phyloP scores from a whole-genome alignment of 192 early-diverging fungal species.

The Polychytrium aggregatum region DNA sequence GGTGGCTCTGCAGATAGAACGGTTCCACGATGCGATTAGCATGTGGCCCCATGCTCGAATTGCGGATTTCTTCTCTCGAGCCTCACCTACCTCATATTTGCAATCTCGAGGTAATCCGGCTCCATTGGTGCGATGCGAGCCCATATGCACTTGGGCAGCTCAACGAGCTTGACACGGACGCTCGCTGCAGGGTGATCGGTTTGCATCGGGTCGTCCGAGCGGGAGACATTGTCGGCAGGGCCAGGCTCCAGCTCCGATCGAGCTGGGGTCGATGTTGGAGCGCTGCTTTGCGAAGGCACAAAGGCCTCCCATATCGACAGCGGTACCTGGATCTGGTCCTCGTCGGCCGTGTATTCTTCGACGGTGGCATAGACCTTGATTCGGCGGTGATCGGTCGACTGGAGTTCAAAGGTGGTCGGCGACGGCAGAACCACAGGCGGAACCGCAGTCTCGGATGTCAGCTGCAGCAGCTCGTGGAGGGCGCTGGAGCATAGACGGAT shows the following conservation, averaged over 20 bases:
- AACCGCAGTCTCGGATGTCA: too few relatives aligned
- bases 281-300: too few relatives aligned
- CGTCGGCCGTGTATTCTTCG: conserved; percentile 55
- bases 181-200: too few relatives aligned
- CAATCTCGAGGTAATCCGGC: conserved; percentile 37
- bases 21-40: neutral
- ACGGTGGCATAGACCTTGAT: conserved; percentile 49
- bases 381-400: too few relatives aligned
- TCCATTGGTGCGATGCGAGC: conserved; percentile 49
- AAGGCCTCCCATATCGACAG: too few relatives aligned
- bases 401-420: conserved; percentile 48
- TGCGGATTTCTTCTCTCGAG: too few relatives aligned
- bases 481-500: conserved; percentile 37
- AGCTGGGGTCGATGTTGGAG: too few relatives aligned
- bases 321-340: conserved; percentile 35
- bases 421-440: too few relatives aligned
- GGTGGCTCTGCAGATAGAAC: neutral
- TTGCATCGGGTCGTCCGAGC: too few relatives aligned
- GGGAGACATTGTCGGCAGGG: too few relatives aligned
- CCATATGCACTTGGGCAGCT: conserved; percentile 53
- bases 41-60: too few relatives aligned
- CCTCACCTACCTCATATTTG: conserved; percentile 20
- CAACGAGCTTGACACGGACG: conserved; percentile 22
- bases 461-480: conserved; percentile 41
- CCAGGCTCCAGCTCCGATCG: too few relatives aligned